phyloP scores from a whole-genome alignment of 495 filamentous ascomycete species.

The Tuber aestivum region DNA sequence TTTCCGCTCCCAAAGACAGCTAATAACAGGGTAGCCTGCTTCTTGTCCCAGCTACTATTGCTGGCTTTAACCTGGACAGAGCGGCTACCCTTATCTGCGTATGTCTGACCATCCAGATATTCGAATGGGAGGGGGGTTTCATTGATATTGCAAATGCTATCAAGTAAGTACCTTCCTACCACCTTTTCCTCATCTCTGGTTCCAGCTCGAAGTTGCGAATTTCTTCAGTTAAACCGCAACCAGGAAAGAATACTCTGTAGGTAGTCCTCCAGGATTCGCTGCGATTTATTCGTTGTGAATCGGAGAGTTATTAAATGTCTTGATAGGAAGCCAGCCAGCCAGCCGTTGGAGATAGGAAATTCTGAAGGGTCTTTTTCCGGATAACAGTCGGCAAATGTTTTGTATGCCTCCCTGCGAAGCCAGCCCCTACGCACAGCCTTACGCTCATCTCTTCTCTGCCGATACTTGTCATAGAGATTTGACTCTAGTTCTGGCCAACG shows the following conservation, averaged over 20 bases:
- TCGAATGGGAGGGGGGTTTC: constrained; percentile 16
- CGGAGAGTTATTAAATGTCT: constrained; percentile 7
- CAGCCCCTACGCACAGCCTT: neutral
- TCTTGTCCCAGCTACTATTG: constrained; percentile 14
- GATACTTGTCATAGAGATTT: neutral
- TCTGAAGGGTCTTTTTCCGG: neutral
- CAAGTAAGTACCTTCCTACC: constrained; percentile 5
- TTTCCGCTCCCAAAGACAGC: constrained; percentile 8
- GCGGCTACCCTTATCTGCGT: constrained; percentile 17
- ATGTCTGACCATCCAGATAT: constrained; percentile 14
- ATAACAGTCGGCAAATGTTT: neutral
- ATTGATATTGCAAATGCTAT: constrained; percentile 14
- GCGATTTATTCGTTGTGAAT: constrained; percentile 13
- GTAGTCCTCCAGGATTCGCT: constrained; percentile 8
- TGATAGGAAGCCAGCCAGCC: constrained; percentile 9
- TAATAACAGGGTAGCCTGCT: constrained; percentile 10
- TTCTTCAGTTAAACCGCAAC: constrained; percentile 7
- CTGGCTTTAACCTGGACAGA: constrained; percentile 11
- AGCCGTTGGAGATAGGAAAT: constrained; percentile 9
- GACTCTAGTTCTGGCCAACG: constrained; percentile 9
- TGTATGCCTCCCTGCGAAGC: neutral
- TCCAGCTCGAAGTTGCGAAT: neutral
- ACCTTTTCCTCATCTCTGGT: neutral
- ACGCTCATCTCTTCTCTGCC: neutral
- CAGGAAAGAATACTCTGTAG: neutral